phyloP scores from a whole-genome alignment of 805 yeast species.

The Candida yuanshanica region DNA sequence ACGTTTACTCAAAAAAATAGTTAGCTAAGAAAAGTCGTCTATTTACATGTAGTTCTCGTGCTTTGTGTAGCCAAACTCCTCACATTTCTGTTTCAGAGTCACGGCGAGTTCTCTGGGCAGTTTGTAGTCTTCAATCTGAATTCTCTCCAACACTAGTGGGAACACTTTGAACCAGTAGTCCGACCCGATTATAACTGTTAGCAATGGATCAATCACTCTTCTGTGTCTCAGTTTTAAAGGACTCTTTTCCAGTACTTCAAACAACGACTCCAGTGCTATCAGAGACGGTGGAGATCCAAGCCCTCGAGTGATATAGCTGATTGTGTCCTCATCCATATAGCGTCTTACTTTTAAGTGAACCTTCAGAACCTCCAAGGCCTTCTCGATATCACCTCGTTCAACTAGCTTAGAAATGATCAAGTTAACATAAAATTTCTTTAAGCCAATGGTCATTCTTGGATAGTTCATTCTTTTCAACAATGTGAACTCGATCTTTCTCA shows the following conservation, averaged over 20 bases:
- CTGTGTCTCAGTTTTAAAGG: not conserved
- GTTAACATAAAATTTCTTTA: conserved; percentile 14
- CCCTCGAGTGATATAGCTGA: conserved; percentile 9
- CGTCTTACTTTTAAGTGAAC: not conserved
- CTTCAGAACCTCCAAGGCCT: conserved; percentile 4
- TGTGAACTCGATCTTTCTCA: conserved; percentile 3
- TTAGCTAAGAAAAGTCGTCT: not conserved
- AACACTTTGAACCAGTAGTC: conserved; percentile 12
- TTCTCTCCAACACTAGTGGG: conserved; percentile 1
- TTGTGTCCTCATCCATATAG: conserved; percentile 7
- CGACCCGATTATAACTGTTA: not conserved
- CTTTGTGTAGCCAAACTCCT: not conserved
- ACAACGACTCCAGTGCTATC: conserved; percentile 1
- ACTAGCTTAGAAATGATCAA: conserved; percentile 10
- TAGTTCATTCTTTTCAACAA: conserved; percentile 3
- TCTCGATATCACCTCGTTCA: conserved; percentile 1
- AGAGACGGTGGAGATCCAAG: not conserved
- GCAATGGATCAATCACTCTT: not conserved
- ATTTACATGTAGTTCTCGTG: not conserved
- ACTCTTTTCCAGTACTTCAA: not conserved
- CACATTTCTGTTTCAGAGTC: not conserved
- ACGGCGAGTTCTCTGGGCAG: not conserved
- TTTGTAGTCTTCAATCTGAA: conserved; percentile 1
- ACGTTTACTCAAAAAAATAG: not conserved
- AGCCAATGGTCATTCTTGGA: not conserved